These are phyloP conservation scores for Nectriaceae sp. DNA, from an alignment of 2,329 filamentous ascomycete genomes.

Conservation along the genomic window DNA sequence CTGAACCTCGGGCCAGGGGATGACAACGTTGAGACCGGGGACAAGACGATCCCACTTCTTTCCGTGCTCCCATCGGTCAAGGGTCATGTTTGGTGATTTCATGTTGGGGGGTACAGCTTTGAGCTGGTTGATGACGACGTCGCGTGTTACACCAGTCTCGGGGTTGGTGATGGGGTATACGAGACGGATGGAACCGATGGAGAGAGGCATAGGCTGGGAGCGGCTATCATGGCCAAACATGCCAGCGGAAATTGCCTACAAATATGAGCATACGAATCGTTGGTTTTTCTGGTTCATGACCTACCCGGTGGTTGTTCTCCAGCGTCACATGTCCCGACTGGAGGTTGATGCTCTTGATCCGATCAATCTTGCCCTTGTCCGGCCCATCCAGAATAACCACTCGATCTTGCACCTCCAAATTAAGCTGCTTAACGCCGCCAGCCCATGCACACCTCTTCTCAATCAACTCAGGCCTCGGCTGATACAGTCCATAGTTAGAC, in stretches of 20 bases:
- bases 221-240: constrained; percentile 33
- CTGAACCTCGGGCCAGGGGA: constrained; percentile 72
- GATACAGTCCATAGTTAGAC: constrained; percentile 32
- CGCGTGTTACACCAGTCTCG: constrained; percentile 63
- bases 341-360: constrained; percentile 59
- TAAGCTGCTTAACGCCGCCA: constrained; percentile 58
- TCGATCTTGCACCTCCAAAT: constrained; percentile 70
- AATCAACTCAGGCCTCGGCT: constrained; percentile 35
- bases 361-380: constrained; percentile 82
- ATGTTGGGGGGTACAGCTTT: constrained; percentile 53
- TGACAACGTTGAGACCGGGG: constrained; percentile 68
- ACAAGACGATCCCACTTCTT: constrained; percentile 60
- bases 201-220: constrained; percentile 50
- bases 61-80: constrained; percentile 43
- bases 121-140: constrained; percentile 77
- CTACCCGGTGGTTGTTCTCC: constrained; percentile 65
- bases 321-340: constrained; percentile 61
- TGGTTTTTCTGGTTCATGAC: constrained; percentile 18
- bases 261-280: background rate
- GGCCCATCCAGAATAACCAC: constrained; percentile 79
- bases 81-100: constrained; percentile 43
- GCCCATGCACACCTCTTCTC: constrained; percentile 55
- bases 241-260: constrained; percentile 31
- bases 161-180: constrained; percentile 74
- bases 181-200: constrained; percentile 75